Evolutionary conservation across 2,329 filamentous ascomycete genomes (phyloP).

Genomic region (Catunica adiposa): DNA sequence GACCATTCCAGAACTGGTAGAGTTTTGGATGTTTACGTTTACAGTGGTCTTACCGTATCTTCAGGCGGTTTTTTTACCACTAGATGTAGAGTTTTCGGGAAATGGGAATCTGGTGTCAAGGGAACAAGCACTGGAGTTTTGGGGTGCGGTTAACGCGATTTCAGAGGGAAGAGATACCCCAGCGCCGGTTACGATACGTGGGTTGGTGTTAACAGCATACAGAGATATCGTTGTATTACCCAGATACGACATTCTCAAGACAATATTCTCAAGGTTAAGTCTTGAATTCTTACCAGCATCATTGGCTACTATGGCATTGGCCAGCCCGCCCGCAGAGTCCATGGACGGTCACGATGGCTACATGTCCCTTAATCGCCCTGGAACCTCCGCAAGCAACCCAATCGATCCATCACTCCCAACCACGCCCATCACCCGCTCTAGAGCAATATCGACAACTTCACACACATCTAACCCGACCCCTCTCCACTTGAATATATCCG

Average conservation of each 20-base stretch:
- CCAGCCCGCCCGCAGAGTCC: constrained; percentile 35
- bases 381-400: constrained; percentile 47
- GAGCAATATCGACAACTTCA: constrained; percentile 75
- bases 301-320: constrained; percentile 33
- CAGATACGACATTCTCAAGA: constrained; percentile 74
- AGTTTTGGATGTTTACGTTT: constrained; percentile 89
- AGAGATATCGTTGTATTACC: constrained; percentile 78
- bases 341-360: constrained; percentile 35
- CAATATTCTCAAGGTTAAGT: constrained; percentile 75
- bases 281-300: constrained; percentile 56
- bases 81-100: constrained; percentile 87
- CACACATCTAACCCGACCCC: constrained; percentile 32
- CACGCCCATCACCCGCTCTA: constrained; percentile 40
- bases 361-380: constrained; percentile 37
- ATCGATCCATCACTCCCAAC: constrained; percentile 40
- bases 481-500: constrained; percentile 21
- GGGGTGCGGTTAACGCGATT: constrained; percentile 44
- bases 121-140: constrained; percentile 76
- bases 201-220: constrained; percentile 74
- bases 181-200: constrained; percentile 48
- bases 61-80: constrained; percentile 81
- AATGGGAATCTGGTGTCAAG: constrained; percentile 60
- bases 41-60: constrained; percentile 82
- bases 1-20: constrained; percentile 77
- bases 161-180: constrained; percentile 10